Conservation (phyloP, 257 asterid genomes). For the Rehmannia glutinosa region DNA sequence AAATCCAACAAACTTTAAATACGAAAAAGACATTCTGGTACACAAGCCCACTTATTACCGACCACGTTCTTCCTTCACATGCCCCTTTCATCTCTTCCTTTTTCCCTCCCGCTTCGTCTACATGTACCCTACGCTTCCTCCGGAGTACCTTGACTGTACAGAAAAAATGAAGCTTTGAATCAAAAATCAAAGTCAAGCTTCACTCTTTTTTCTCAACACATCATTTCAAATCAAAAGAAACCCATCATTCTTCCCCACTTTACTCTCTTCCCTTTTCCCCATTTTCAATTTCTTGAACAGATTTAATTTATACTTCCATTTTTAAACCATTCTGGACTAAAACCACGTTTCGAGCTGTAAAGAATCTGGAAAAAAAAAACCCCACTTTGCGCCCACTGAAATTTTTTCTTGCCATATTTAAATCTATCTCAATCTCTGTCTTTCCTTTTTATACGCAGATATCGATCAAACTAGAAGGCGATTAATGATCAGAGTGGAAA, state of each 20-base stretch:
- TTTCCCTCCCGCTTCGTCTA: conserved; percentile 1
- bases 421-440: conserved; percentile 21
- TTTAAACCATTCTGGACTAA: conserved; percentile 8
- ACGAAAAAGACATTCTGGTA: conserved; percentile 30
- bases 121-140: conserved; percentile 26
- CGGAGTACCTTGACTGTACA: conserved; percentile 24
- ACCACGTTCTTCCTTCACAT: conserved; percentile 34
- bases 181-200: conserved; percentile 26
- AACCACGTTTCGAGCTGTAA: conserved; percentile 35
- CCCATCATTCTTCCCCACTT: conserved; percentile 30
- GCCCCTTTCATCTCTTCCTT: not conserved
- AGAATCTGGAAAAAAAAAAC: conserved; percentile 22
- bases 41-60: conserved; percentile 18
- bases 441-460: not conserved
- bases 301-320: conserved; percentile 22
- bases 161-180: conserved; percentile 7
- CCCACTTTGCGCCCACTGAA: conserved; percentile 35
- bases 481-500: conserved; percentile 2
- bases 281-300: not conserved
- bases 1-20: conserved; percentile 20
- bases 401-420: conserved; percentile 7
- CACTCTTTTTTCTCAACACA: conserved; percentile 18
- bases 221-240: conserved; percentile 35
- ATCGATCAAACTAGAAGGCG: too few species aligned
- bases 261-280: too few species aligned